These are phyloP conservation scores for Arthrobotrys conoides DNA, from an alignment of 2,329 filamentous ascomycete species.

Conservation along the genomic window DNA sequence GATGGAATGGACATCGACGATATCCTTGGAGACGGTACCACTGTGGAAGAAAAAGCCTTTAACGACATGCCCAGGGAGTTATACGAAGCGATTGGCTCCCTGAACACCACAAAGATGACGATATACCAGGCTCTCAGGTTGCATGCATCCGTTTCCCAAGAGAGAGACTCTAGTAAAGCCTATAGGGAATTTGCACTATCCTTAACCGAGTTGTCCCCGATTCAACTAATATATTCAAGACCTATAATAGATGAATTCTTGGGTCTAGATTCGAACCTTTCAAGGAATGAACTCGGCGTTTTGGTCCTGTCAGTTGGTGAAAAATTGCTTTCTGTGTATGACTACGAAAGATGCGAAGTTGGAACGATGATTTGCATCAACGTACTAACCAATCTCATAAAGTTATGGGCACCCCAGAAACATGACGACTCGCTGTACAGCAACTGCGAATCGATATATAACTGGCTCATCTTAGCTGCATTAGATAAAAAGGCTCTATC, in stretches of 20 bases:
- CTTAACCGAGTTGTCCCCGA: slow-evolving; percentile 60
- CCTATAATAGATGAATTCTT: slow-evolving; percentile 63
- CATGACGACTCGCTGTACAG: slow-evolving; percentile 74
- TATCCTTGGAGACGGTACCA: slow-evolving; percentile 53
- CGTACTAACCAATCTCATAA: slow-evolving; percentile 76
- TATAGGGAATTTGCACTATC: slow-evolving; percentile 62
- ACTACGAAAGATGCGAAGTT: slow-evolving; percentile 81
- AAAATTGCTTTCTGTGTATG: slow-evolving; percentile 71
- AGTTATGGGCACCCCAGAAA: slow-evolving; percentile 74
- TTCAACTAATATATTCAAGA: slow-evolving; percentile 62
- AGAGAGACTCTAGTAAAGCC: slow-evolving; percentile 41
- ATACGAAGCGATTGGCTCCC: slow-evolving; percentile 62
- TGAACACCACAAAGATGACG: slow-evolving; percentile 60
- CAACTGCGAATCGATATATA: slow-evolving; percentile 81
- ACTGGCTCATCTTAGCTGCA: slow-evolving; percentile 79
- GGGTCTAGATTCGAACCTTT: slow-evolving; percentile 61
- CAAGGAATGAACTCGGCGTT: slow-evolving; percentile 67
- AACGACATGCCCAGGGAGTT: slow-evolving; percentile 61
- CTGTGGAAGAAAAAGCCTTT: slow-evolving; percentile 56
- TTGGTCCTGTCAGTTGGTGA: slow-evolving; percentile 70
- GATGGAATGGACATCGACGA: slow-evolving; percentile 68
- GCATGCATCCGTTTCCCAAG: slow-evolving; percentile 57
- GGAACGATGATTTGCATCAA: slow-evolving; percentile 78
- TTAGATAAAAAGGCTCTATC: slow-evolving; percentile 80
- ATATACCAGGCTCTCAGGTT: slow-evolving; percentile 62